Conservation (phyloP, 106 monocot species). For the Ottelia alismoides region DNA sequence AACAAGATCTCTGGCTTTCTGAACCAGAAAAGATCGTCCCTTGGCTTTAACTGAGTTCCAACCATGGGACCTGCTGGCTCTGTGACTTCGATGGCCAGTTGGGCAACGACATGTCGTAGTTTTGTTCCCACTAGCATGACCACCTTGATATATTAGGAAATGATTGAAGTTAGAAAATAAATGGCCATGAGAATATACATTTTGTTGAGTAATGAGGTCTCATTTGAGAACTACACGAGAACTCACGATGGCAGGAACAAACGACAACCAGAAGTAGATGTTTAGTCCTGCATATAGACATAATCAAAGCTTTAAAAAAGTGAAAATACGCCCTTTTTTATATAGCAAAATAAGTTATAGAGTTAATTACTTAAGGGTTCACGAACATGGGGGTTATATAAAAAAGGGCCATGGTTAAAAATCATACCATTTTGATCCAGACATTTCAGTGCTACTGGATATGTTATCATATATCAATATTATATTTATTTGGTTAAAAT, state of each 20-base stretch:
- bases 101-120: conserved; percentile 69
- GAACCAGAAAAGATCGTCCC: conserved; percentile 89
- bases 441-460: no score
- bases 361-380: no score
- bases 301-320: conserved; percentile 1
- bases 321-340: not conserved
- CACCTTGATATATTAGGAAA: conserved; percentile 23
- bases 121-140: conserved; percentile 72
- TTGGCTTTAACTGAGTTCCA: conserved; percentile 66
- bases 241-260: conserved; percentile 78
- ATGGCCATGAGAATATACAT: not conserved
- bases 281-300: conserved; percentile 46
- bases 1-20: conserved; percentile 56
- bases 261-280: conserved; percentile 86
- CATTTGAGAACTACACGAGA: no score
- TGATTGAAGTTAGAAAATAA: not conserved
- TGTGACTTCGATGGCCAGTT: conserved; percentile 67
- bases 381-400: no score
- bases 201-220: not conserved
- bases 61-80: conserved; percentile 47
- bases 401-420: no score
- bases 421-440: no score
- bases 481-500: no score
- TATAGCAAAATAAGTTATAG: no score
- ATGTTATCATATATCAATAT: no score